Percentiles rank a stretch among this genome's conserved stretches.
Evolutionary conservation across 306 rosid species (phyloP).

Genomic region (Quercus dentata): DNA sequence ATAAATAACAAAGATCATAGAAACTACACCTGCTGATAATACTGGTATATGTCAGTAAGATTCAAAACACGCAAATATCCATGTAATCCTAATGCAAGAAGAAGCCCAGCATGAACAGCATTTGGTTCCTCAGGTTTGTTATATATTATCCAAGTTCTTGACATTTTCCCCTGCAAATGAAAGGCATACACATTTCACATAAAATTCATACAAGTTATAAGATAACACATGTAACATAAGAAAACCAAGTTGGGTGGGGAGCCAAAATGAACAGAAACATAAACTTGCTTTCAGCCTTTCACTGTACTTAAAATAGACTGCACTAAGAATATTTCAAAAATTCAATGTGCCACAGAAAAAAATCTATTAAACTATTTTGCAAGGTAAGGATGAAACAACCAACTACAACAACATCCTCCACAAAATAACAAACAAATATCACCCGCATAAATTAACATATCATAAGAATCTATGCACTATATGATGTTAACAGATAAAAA

Average conservation of each 20-base stretch:
- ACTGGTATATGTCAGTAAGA: slow-evolving; percentile 86
- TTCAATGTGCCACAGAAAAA: neutral
- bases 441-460: neutral
- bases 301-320: neutral
- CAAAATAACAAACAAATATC: neutral
- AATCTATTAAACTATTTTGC: neutral
- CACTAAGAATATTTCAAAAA: neutral
- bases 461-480: neutral
- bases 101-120: slow-evolving; percentile 94
- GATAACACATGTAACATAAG: neutral
- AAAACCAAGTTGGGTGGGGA: neutral
- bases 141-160: slow-evolving; percentile 90
- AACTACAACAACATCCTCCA: neutral
- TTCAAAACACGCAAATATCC: slow-evolving; percentile 74
- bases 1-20: slow-evolving; percentile 7
- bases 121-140: slow-evolving; percentile 85
- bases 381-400: neutral
- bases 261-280: neutral
- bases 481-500: slow-evolving; percentile 7
- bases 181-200: slow-evolving; percentile 16
- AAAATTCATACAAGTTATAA: slow-evolving; percentile 15
- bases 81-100: slow-evolving; percentile 89
- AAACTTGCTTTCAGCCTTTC: neutral
- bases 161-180: slow-evolving; percentile 86
- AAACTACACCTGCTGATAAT: slow-evolving; percentile 61